Evolutionary conservation across 2,329 filamentous ascomycete genomes (phyloP).

Genomic region (Davidsoniella australis): DNA sequence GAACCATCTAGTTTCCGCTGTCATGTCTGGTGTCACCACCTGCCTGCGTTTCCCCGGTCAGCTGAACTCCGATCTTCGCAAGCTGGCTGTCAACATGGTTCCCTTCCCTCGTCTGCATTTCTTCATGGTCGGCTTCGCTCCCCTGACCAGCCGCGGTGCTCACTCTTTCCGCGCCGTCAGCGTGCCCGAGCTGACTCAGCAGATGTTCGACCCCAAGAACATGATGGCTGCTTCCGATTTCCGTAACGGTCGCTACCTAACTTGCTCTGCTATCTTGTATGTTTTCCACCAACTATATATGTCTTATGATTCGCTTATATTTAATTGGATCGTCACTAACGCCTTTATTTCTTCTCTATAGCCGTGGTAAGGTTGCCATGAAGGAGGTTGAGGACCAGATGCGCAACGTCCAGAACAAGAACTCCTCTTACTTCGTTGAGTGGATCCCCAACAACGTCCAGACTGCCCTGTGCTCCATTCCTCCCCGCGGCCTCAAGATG

Average conservation of each 20-base stretch:
- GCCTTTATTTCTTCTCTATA: slow-evolving; percentile 18
- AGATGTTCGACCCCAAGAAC: slow-evolving; percentile 99
- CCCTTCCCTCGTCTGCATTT: slow-evolving; percentile 99
- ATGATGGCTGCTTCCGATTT: slow-evolving; percentile 99
- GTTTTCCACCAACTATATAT: slow-evolving; percentile 18
- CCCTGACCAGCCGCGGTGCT: slow-evolving; percentile 71
- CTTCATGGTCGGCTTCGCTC: slow-evolving; percentile 99
- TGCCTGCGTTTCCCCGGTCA: slow-evolving; percentile 98
- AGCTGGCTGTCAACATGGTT: slow-evolving; percentile 99
- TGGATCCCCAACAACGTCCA: slow-evolving; percentile 99
- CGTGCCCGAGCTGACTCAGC: slow-evolving; percentile 96
- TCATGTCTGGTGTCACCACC: slow-evolving; percentile 99
- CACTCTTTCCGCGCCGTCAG: slow-evolving; percentile 94
- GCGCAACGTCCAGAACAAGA: slow-evolving; percentile 99
- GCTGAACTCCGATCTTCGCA: slow-evolving; percentile 98
- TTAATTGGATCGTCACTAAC: slow-evolving; percentile 3
- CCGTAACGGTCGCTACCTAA: slow-evolving; percentile 98
- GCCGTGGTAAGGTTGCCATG: slow-evolving; percentile 98
- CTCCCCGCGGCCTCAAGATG: slow-evolving; percentile 96
- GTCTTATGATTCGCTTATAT: background rate
- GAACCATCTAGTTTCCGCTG: slow-evolving; percentile 97
- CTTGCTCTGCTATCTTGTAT: slow-evolving; percentile 96
- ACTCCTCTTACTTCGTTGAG: slow-evolving; percentile 98
- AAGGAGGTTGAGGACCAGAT: slow-evolving; percentile 99
- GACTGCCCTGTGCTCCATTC: slow-evolving; percentile 97